Evolutionary conservation across 345 rosid genomes (phyloP).

Genomic region (Dovyalis caffra): DNA sequence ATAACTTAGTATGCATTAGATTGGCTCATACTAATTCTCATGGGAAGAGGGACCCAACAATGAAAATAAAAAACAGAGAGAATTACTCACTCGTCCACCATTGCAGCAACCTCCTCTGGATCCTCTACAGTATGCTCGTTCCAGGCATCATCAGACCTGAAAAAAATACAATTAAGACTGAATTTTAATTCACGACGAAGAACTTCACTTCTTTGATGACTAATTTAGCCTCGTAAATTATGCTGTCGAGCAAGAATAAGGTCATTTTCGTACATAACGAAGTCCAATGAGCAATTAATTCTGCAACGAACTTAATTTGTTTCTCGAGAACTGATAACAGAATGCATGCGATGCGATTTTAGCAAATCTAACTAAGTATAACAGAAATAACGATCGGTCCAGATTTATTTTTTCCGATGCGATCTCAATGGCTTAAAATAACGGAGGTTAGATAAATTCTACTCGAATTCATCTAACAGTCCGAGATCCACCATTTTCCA

Average conservation of each 20-base stretch:
- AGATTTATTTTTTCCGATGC: constrained; percentile 15
- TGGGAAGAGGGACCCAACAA: not conserved
- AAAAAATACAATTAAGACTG: not conserved
- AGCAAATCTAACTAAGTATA: not conserved
- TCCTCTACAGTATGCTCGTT: constrained; percentile 59
- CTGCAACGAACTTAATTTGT: not conserved
- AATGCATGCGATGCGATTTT: not conserved
- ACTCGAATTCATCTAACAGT: not conserved
- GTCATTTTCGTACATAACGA: not conserved
- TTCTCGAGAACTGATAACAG: not conserved
- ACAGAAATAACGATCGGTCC: constrained; percentile 20
- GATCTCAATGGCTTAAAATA: constrained; percentile 16
- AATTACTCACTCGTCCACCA: constrained; percentile 77
- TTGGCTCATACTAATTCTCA: not conserved
- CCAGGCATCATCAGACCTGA: constrained; percentile 51
- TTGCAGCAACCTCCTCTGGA: constrained; percentile 67
- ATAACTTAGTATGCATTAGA: not conserved
- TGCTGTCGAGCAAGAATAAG: not conserved
- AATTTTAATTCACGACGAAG: not conserved
- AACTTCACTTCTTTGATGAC: not conserved
- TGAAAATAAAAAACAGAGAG: not conserved
- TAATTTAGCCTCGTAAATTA: not conserved
- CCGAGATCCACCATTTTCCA: not conserved
- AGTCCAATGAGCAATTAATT: not conserved
- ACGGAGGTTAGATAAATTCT: not conserved